phyloP scores from a whole-genome alignment of 768 basidiomycete genomes.

The Auricularia sp. region DNA sequence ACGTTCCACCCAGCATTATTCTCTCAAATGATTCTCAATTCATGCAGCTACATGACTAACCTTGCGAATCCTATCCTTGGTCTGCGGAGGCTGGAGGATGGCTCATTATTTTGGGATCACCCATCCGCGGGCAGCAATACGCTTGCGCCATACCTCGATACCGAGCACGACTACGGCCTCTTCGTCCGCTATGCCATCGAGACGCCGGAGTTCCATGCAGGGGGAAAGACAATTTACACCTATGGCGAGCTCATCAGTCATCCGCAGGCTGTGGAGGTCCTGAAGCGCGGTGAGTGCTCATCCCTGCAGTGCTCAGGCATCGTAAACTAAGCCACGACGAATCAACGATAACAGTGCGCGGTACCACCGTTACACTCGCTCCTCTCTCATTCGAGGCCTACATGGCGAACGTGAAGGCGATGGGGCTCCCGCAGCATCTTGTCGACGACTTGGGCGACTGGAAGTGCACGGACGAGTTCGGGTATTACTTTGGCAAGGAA shows the following conservation, averaged over 20 bases:
- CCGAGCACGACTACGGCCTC: not conserved
- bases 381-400: not conserved
- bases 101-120: not conserved
- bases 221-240: not conserved
- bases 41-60: not conserved
- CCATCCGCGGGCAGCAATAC: not conserved
- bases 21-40: not conserved
- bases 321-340: no score
- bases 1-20: not conserved
- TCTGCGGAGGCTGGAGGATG: not conserved
- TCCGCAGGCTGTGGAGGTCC: not conserved
- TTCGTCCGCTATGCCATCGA: conserved; percentile 5
- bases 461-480: not conserved
- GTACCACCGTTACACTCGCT: not conserved
- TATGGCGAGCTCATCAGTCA: not conserved
- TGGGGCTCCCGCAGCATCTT: not conserved
- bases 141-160: not conserved
- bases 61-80: not conserved
- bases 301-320: no score
- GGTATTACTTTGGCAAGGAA: not conserved
- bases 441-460: not conserved
- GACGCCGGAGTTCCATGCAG: not conserved
- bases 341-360: not conserved
- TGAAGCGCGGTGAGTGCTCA: not conserved
- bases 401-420: not conserved